Percentiles rank a stretch among this genome's conserved stretches.
phyloP scores from a whole-genome alignment of 2,329 filamentous ascomycete species.

The Penicillium sp. region DNA sequence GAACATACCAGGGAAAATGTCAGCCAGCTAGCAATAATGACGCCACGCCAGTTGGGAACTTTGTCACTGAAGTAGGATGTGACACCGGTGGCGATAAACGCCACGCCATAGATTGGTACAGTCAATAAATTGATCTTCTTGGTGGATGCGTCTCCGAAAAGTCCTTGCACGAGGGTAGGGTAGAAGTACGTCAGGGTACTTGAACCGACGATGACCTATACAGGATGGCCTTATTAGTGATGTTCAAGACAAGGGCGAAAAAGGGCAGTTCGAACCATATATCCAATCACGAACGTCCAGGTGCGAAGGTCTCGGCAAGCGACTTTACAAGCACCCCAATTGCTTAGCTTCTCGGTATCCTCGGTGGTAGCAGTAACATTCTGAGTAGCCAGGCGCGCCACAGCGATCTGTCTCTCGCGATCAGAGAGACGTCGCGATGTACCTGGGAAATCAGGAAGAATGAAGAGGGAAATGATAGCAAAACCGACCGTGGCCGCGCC shows the following conservation, averaged over 20 bases:
- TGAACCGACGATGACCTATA: constrained; percentile 37
- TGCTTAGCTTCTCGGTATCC: constrained; percentile 12
- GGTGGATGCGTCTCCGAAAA: constrained; percentile 26
- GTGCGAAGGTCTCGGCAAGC: constrained; percentile 31
- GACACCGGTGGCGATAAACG: constrained; percentile 49
- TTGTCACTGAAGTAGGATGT: constrained; percentile 50
- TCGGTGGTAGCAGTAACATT: constrained; percentile 17
- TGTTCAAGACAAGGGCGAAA: background rate
- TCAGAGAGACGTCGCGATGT: constrained; percentile 43
- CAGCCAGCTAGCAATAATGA: constrained; percentile 52
- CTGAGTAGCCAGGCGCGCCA: constrained; percentile 19
- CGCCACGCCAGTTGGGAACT: constrained; percentile 45
- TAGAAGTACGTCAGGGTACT: constrained; percentile 32
- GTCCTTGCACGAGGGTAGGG: constrained; percentile 25
- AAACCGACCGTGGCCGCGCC: constrained; percentile 45
- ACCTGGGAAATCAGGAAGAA: constrained; percentile 51
- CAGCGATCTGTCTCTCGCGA: constrained; percentile 21
- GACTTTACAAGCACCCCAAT: constrained; percentile 17
- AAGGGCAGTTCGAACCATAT: constrained; percentile 31
- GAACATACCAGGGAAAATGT: constrained; percentile 37
- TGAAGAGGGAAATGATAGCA: constrained; percentile 43
- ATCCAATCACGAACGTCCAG: constrained; percentile 42
- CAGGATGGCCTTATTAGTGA: background rate
- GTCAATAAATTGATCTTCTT: constrained; percentile 24
- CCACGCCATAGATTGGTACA: constrained; percentile 53